Evolutionary conservation across 2,329 filamentous ascomycete genomes (phyloP).

Genomic region (Fusarium secorum): DNA sequence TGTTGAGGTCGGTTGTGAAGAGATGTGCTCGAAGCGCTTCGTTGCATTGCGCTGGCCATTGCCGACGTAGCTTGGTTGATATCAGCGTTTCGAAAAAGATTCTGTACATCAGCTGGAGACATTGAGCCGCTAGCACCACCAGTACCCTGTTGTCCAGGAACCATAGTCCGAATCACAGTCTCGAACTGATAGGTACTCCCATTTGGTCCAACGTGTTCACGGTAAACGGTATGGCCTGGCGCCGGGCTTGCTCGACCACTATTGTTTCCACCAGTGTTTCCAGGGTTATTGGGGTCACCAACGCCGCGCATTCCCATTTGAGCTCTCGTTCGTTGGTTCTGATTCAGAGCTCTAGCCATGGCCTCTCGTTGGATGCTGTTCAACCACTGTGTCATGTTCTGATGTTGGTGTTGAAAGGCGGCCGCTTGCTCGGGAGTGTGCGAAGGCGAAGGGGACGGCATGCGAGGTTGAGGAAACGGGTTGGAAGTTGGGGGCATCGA

Average conservation of each 20-base stretch:
- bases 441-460: conserved; percentile 45
- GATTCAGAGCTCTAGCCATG: conserved; percentile 52
- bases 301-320: conserved; percentile 52
- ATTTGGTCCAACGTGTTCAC: conserved; percentile 46
- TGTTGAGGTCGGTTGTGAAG: conserved; percentile 50
- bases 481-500: conserved; percentile 40
- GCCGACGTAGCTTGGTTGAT: conserved; percentile 55
- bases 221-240: conserved; percentile 44
- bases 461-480: conserved; percentile 42
- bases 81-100: conserved; percentile 56
- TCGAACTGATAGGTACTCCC: conserved; percentile 49
- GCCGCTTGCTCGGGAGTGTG: conserved; percentile 43
- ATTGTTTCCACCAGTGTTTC: conserved; percentile 37
- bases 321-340: conserved; percentile 54
- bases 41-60: conserved; percentile 60
- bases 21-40: conserved; percentile 58
- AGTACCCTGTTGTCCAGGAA: conserved; percentile 17
- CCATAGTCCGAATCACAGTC: conserved; percentile 42
- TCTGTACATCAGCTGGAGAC: conserved; percentile 55
- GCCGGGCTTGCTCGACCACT: conserved; percentile 46
- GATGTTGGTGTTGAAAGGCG: conserved; percentile 51
- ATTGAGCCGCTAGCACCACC: conserved; percentile 42
- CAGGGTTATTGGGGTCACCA: conserved; percentile 43
- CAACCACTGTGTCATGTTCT: conserved; percentile 56
- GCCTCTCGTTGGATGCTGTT: conserved; percentile 58